Evolutionary conservation across 768 basidiomycete species (phyloP), one percentile per base, ranked within the genome.

Genomic region (Boletus barrowsii): DNA sequence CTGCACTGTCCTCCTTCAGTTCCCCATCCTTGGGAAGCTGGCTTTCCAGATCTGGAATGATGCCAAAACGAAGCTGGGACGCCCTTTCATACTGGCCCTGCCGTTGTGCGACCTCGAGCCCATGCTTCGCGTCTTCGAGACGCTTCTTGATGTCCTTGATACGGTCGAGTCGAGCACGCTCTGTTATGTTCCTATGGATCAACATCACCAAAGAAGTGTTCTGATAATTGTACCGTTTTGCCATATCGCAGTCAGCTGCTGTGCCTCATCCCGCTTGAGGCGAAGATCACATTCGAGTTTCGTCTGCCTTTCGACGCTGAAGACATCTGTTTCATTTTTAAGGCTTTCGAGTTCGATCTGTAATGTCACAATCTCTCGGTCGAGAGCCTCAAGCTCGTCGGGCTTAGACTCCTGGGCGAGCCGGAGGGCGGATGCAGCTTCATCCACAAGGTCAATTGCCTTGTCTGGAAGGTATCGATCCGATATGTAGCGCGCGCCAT

Each of bases 381-480:
- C 89, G 11, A 95, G 79, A 1, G 78, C 76, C 65, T 97, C 92
- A 1, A 96, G 77, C 51, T 86, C 86, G 50, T 92, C 88, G 0
- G 93, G 93, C 64, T 93, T 92, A 32, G 83, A 86, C 65, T 93
- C 91, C 64, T 94, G 93, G 0, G 93, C 89, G 4, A 97, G 82
- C 0, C 92, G 83, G 5, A 98, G 76, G 0, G 91, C 79, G 2
- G 90, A 90, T 1, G 91, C 89, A 4, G 94, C 94, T 70, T 98
- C 96, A 69, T 98, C 96, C 1, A 98, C 83, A 3, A 97, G 79
- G 68, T 96, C 92, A 41, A 93, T 90, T 10, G 90, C 88, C 67
- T 95, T 95, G 72, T 97, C 93, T 0, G 93, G 93, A 2, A 96
- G 78, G 68, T 83, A 94, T 4, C 93, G 80, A 67, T 93, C 90